These are phyloP conservation scores for Croton laevigatus DNA, from an alignment of 441 rosid genomes.

Conservation along the genomic window DNA sequence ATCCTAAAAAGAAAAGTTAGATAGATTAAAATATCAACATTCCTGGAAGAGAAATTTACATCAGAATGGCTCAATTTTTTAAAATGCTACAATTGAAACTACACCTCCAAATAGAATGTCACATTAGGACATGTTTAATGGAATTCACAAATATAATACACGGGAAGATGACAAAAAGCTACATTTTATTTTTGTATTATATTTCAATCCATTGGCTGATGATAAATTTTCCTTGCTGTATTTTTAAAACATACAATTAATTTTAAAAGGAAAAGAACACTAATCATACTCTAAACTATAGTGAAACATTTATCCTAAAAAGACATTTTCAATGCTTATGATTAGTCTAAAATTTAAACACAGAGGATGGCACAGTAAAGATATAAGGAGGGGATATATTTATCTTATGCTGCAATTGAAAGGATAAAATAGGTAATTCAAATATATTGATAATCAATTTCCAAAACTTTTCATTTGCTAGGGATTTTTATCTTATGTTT, in stretches of 20 bases:
- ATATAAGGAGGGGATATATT: neutral
- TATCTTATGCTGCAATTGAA: neutral
- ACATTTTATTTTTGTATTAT: neutral
- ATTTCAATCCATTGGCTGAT: neutral
- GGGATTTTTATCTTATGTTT: too few relatives aligned
- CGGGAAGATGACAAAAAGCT: neutral
- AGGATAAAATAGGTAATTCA: neutral
- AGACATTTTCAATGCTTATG: neutral
- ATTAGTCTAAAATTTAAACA: neutral
- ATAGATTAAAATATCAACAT: conserved; percentile 1
- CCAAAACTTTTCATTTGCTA: neutral
- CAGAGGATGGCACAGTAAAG: neutral
- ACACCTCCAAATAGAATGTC: neutral
- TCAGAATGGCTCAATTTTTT: neutral
- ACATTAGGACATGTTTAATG: neutral
- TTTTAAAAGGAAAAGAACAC: neutral
- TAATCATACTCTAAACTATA: neutral
- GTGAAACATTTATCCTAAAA: neutral
- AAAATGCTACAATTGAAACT: neutral
- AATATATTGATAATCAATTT: neutral
- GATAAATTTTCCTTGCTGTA: neutral
- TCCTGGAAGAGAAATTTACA: neutral
- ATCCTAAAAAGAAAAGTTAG: conserved; percentile 1
- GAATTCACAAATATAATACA: neutral
- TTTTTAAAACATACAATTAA: neutral